Evolutionary conservation across 805 yeast genomes (phyloP).

Genomic region (Yamadazyma insecticola): DNA sequence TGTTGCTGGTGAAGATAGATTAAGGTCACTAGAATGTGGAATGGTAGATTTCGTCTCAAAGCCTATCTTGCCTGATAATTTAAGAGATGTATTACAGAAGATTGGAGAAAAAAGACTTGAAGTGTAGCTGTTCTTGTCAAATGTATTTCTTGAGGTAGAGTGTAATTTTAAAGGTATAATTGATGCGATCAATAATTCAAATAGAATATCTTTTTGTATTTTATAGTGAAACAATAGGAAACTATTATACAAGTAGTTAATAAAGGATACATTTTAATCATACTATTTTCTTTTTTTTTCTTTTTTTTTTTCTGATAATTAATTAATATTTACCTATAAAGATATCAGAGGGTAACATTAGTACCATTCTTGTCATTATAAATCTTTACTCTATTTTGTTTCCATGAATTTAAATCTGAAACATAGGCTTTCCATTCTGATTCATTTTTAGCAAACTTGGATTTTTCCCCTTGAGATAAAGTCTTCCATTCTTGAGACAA

Average conservation of each 20-base stretch:
- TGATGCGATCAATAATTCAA: too few relatives aligned
- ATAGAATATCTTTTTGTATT: neutral
- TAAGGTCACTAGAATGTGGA: conserved; percentile 43
- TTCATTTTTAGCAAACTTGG: conserved; percentile 16
- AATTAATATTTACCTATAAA: neutral
- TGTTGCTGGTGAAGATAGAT: conserved; percentile 51
- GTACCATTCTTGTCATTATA: conserved; percentile 9
- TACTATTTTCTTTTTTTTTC: neutral
- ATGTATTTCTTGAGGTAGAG: too few relatives aligned
- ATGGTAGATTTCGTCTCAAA: conserved; percentile 52
- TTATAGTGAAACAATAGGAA: conserved; percentile 1
- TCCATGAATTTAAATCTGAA: conserved; percentile 25
- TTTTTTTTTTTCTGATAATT: too few relatives aligned
- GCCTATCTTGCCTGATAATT: conserved; percentile 46
- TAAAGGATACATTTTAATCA: neutral
- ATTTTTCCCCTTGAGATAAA: conserved; percentile 26
- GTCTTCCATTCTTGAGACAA: conserved; percentile 26
- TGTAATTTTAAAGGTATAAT: too few relatives aligned
- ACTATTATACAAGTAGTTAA: neutral
- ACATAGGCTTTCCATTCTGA: conserved; percentile 16
- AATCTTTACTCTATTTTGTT: conserved; percentile 16
- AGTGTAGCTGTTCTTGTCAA: neutral
- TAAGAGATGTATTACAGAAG: conserved; percentile 30
- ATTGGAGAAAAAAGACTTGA: conserved; percentile 10
- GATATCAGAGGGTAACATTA: conserved; percentile 1